Evolutionary conservation across 2,329 filamentous ascomycete genomes (phyloP).

Genomic region (Ophiocordyceps camponoti-floridani): DNA sequence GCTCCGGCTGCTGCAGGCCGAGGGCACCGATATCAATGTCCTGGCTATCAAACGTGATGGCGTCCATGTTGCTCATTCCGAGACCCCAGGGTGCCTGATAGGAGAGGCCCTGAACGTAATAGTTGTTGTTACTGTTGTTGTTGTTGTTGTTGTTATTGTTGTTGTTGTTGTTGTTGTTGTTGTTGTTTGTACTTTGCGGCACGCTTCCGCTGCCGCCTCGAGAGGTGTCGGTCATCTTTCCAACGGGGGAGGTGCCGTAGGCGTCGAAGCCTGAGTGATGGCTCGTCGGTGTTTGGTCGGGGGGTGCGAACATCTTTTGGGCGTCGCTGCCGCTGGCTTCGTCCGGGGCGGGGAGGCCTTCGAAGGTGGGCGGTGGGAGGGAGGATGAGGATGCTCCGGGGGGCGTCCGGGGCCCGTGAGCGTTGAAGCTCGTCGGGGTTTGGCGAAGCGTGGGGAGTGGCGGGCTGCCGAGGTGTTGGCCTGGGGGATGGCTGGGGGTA

Average conservation of each 20-base stretch:
- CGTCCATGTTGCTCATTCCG: slow-evolving; percentile 19
- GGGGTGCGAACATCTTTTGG: slow-evolving; percentile 13
- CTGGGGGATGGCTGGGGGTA: slow-evolving; percentile 32
- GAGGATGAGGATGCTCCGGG: too few species aligned
- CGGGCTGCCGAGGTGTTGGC: slow-evolving; percentile 28
- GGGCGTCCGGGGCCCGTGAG: too few species aligned
- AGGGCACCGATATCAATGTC: slow-evolving; percentile 59
- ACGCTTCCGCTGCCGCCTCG: neutral
- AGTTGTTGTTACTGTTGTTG: too few species aligned
- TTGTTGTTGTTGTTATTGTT: too few species aligned
- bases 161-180: too few species aligned
- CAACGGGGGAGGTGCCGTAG: slow-evolving; percentile 23
- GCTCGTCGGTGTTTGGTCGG: slow-evolving; percentile 21
- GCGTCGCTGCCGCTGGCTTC: slow-evolving; percentile 14
- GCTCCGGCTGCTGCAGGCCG: slow-evolving; percentile 37
- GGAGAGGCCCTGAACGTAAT: slow-evolving; percentile 11
- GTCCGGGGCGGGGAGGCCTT: too few species aligned
- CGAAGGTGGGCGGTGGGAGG: too few species aligned
- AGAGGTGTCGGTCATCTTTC: slow-evolving; percentile 17
- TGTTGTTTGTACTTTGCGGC: too few species aligned
- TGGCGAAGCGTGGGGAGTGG: slow-evolving; percentile 18
- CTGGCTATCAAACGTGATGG: slow-evolving; percentile 58
- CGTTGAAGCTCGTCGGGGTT: slow-evolving; percentile 9
- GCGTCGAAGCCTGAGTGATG: slow-evolving; percentile 25
- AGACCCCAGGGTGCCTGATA: slow-evolving; percentile 14